Base-by-base conservation (phyloP, 2,329 filamentous ascomycete genomes). In the Pezicula radicicola region DNA sequence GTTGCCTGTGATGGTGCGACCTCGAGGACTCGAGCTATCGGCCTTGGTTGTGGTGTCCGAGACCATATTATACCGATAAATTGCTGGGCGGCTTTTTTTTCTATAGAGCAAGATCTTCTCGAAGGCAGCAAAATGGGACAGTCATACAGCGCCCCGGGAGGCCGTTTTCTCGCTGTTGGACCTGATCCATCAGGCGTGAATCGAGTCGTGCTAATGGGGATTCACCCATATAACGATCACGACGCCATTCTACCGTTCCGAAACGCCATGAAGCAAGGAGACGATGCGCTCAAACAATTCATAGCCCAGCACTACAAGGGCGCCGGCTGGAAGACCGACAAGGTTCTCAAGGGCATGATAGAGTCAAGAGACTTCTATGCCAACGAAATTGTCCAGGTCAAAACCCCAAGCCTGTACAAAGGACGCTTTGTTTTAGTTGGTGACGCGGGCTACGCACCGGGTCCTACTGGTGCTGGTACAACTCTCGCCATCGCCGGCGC, bases 341-440 rank as follows among this genome's bases (percentile, higher is more conserved):
- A 70, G 4, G 59, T 76, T 2, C 37, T 78, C 1, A 59, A 68
- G 2, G 67, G 56, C 0, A 61, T 80, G 60, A 63, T 62, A 18
- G 49, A 55, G 1, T 53, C 67, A 4, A 54, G 66, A 2, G 70
- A 74, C 52, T 72, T 75, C 55, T 74, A 75, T 52, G 67, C 68
- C 53, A 63, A 65, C 13, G 62, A 68, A 8, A 56, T 75, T 18
- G 68, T 64, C 0, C 69, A 71, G 16, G 68, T 80, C 28, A 70
- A 69, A 35, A 42, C 72, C 42, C 60, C 68, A 1, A 54, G 70
- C 74, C 3, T 75, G 68, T 65, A 51, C 27, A 65, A 58, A 18
- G 70, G 80, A 3, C 57, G 61, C 6, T 56, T 58, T 15, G 68
- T 82, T 3, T 63, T 84, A 2, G 65, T 83, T 3, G 80, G 80